Evolutionary conservation across 2,329 filamentous ascomycete species (phyloP), one percentile per base, ranked within the genome.

Genomic region (Fusarium lateritium): DNA sequence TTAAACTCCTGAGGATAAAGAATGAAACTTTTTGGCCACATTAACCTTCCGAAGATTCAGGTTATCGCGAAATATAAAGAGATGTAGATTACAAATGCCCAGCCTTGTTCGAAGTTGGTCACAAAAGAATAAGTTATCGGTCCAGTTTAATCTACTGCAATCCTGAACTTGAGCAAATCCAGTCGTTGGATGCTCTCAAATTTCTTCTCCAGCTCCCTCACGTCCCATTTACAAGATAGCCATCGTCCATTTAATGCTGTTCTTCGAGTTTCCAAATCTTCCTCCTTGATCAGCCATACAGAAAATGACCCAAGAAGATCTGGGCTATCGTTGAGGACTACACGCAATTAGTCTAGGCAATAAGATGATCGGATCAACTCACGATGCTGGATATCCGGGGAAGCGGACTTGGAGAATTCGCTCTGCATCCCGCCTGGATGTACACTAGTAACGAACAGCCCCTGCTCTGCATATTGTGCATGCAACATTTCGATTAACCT

Each of bases 391-490:
- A 63, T 63, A 5, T 63, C 49, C 0, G 33, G 19, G 0, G 49
- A 56, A 7, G 60, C 49, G 1, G 60, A 49, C 4, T 44, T 14
- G 0, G 58, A 43, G 1, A 63, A 63, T 3, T 56, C 58, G 15
- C 60, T 63, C 13, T 63, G 39, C 58, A 63, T 28, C 0, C 60
- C 60, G 2, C 60, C 60, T 0, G 60, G 58, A 2, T 63, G 60
- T 2, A 63, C 24, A 24, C 43, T 63, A 1, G 43, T 42, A 2
- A 49, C 57, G 3, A 63, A 63, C 2, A 63, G 3, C 1, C 49
- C 58, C 8, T 44, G 33, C 0, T 44, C 43, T 1, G 49, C 42
- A 13, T 63, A 63, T 14, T 63, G 60, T 0, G 49, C 49, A 13
- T 63, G 58, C 0, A 63, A 1, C 0, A 63, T 49, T 3, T 63